These are phyloP conservation scores for Quercus engelmannii DNA, from an alignment of 306 rosid species.

Conservation along the genomic window DNA sequence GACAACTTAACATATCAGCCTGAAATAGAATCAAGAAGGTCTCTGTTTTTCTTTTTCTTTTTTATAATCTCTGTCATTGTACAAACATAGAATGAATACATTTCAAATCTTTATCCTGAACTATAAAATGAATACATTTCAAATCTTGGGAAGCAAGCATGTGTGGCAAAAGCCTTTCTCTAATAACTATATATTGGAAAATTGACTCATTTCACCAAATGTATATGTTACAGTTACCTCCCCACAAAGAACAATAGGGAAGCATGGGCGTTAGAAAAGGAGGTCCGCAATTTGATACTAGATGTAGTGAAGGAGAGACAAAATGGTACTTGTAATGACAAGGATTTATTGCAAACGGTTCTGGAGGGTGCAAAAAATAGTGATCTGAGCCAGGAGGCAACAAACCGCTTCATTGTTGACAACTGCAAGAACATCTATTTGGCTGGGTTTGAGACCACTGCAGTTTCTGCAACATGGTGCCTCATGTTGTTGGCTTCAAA, in stretches of 20 bases:
- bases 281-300: conserved; percentile 33
- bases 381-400: conserved; percentile 16
- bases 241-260: conserved; percentile 54
- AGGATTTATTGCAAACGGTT: conserved; percentile 34
- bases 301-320: conserved; percentile 28
- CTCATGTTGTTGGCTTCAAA: conserved; percentile 46
- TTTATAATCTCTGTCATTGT: too few species aligned
- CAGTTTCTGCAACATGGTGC: conserved; percentile 39
- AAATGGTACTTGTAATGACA: not conserved
- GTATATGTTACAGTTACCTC: conserved; percentile 24
- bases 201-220: not conserved
- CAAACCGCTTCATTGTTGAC: conserved; percentile 24
- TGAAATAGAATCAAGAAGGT: too few species aligned
- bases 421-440: conserved; percentile 44
- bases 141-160: too few species aligned
- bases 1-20: too few species aligned
- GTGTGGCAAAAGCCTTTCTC: not conserved
- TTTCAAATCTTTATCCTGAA: too few species aligned
- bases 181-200: not conserved
- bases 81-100: too few species aligned
- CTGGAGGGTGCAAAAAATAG: conserved; percentile 33
- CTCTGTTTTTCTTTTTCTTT: too few species aligned
- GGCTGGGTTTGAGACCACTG: conserved; percentile 45
- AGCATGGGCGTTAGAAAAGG: conserved; percentile 45
- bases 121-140: too few species aligned